These are phyloP conservation scores for Salix exigua DNA, from an alignment of 345 rosid species.

Conservation along the genomic window DNA sequence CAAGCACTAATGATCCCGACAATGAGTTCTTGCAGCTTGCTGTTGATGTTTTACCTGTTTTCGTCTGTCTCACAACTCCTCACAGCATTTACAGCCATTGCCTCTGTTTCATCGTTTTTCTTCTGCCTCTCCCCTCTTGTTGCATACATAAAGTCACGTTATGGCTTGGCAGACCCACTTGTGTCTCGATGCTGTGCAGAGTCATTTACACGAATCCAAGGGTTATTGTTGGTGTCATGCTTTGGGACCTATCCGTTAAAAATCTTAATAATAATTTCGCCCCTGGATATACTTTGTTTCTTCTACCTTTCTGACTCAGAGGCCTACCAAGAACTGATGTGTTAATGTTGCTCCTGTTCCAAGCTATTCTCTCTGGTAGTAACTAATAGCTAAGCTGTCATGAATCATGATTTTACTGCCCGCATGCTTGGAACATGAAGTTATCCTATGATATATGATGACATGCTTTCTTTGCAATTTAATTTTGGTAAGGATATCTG, in stretches of 20 bases:
- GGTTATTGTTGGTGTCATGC: conserved; percentile 54
- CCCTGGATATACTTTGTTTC: not conserved
- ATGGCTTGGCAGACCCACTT: conserved; percentile 78
- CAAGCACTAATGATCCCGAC: conserved; percentile 94
- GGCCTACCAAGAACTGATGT: not conserved
- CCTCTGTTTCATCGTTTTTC: conserved; percentile 85
- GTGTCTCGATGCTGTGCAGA: conserved; percentile 84
- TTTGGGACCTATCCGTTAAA: not conserved
- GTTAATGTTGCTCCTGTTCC: not conserved
- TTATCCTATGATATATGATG: not conserved
- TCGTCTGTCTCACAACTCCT: conserved; percentile 89
- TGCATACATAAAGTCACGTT: conserved; percentile 49
- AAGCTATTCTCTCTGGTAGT: not conserved
- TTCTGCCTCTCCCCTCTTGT: conserved; percentile 71
- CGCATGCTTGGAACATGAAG: not conserved
- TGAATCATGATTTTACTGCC: not conserved
- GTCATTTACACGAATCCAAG: conserved; percentile 67
- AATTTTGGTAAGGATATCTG: not conserved
- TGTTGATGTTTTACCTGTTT: conserved; percentile 89
- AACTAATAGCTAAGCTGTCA: not conserved
- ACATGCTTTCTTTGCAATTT: not conserved
- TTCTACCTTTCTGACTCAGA: not conserved
- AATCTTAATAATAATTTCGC: not conserved
- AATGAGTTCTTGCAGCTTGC: conserved; percentile 98
- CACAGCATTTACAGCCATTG: conserved; percentile 83